Base-by-base conservation (phyloP, 2,329 filamentous ascomycete species). In the Pseudocercospora crystallina region DNA sequence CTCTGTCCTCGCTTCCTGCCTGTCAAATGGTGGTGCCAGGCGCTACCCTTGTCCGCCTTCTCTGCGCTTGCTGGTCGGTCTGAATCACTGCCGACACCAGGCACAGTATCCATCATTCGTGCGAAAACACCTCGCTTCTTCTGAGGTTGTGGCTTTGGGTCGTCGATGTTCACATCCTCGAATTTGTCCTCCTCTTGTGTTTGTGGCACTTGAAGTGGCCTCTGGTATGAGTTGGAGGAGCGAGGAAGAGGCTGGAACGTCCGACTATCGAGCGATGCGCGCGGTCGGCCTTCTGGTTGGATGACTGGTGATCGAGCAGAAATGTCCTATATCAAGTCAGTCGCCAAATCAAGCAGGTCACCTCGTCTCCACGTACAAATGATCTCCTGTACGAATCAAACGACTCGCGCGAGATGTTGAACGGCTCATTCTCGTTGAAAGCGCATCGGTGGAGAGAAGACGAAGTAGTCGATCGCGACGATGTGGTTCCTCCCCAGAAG, bases 381-480 rank as follows among this genome's bases (percentile, higher is more conserved):
- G 91, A 96, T 64, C 94, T 84, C 57, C 94, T 81, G 73, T 97
- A 97, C 2, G 91, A 96, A 69, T 97, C 94, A 66, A 97, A 97
- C 2, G 91, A 96, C 73, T 97, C 94, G 64, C 92, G 83, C 33
- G 91, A 96, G 69, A 97, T 97, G 57, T 87, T 90, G 69, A 97
- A 97, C 11, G 87, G 90, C 68, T 97, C 92, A 62, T 90, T 91
- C 56, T 95, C 90, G 63, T 85, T 84, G 53, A 89, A 76, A 61
- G 86, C 82, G 66, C 80, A 83, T 49, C 81, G 76, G 66, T 83
- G 80, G 58, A 81, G 80, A 29, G 74, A 77, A 15, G 75, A 82
- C 45, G 64, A 61, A 50, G 70, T 75, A 13, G 74, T 76, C 34
- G 80, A 77, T 53, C 74, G 74, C 32, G 73, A 76, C 11, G 74